Conservation (phyloP, 495 filamentous ascomycete species). For the Thermothielavioides terrestris region DNA sequence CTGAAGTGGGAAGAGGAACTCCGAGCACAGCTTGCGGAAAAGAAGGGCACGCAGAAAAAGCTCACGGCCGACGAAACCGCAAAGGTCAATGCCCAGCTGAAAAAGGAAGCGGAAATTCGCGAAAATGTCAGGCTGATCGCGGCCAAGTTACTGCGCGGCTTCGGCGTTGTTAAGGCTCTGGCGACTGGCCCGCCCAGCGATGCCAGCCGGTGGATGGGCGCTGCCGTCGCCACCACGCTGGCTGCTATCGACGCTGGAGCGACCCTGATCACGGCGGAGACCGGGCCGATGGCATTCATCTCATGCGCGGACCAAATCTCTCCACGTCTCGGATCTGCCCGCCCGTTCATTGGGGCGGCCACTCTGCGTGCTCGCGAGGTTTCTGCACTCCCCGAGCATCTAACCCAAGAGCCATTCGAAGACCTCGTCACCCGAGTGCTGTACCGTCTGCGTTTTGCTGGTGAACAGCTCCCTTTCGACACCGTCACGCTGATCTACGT, state of each 20-base stretch:
- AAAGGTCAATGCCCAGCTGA: conserved; percentile 84
- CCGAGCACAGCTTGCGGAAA: conserved; percentile 75
- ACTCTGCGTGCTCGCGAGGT: conserved; percentile 71
- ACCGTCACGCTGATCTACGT: conserved; percentile 76
- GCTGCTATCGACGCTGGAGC: conserved; percentile 68
- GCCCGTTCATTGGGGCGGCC: conserved; percentile 78
- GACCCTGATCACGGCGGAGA: conserved; percentile 67
- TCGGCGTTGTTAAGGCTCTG: conserved; percentile 74
- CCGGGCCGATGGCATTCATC: conserved; percentile 71
- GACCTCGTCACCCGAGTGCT: conserved; percentile 82
- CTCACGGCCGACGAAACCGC: conserved; percentile 77
- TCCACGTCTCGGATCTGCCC: conserved; percentile 62
- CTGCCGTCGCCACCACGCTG: conserved; percentile 61
- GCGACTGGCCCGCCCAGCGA: conserved; percentile 79
- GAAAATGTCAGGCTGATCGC: conserved; percentile 56
- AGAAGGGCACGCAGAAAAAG: conserved; percentile 87
- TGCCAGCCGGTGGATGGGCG: conserved; percentile 75
- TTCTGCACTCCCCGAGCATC: conserved; percentile 57
- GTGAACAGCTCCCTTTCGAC: conserved; percentile 88
- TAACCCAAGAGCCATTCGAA: conserved; percentile 71
- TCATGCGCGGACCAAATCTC: conserved; percentile 64
- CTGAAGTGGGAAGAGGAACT: conserved; percentile 96
- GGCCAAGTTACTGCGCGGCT: conserved; percentile 62
- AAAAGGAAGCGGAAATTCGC: conserved; percentile 75
- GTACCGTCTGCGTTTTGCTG: conserved; percentile 80